These are phyloP conservation scores for Microcyclospora pomicola DNA, from an alignment of 2,329 filamentous ascomycete genomes.

Conservation along the genomic window DNA sequence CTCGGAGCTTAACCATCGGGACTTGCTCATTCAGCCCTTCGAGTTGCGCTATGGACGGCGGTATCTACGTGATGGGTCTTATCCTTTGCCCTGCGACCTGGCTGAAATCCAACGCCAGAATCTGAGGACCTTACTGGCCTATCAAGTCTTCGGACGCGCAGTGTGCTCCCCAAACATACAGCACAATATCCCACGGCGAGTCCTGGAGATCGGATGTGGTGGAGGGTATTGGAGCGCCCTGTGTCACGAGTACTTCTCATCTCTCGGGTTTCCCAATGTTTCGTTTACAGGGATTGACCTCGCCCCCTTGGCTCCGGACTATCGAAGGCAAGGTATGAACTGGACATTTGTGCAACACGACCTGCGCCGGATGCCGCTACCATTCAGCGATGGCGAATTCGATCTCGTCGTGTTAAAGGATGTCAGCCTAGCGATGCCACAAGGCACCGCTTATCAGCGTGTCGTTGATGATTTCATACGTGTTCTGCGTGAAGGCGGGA, in stretches of 20 bases:
- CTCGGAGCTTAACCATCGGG: slow-evolving; percentile 4
- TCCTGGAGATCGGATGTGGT: slow-evolving; percentile 80
- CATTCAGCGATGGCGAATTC: slow-evolving; percentile 67
- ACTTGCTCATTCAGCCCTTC: slow-evolving; percentile 8
- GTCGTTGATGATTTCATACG: slow-evolving; percentile 64
- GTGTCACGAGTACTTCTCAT: slow-evolving; percentile 66
- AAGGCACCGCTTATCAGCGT: slow-evolving; percentile 38
- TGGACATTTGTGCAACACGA: slow-evolving; percentile 88
- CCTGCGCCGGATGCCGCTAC: slow-evolving; percentile 58
- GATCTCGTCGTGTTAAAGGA: slow-evolving; percentile 86
- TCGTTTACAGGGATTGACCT: slow-evolving; percentile 75
- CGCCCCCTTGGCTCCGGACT: slow-evolving; percentile 53
- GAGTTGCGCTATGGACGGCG: slow-evolving; percentile 63
- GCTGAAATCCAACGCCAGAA: slow-evolving; percentile 78
- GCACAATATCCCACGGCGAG: slow-evolving; percentile 55
- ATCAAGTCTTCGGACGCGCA: slow-evolving; percentile 67
- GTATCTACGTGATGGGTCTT: slow-evolving; percentile 67
- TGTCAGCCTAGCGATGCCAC: slow-evolving; percentile 52
- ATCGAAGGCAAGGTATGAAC: slow-evolving; percentile 59
- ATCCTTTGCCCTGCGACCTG: slow-evolving; percentile 81
- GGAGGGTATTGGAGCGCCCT: slow-evolving; percentile 80
- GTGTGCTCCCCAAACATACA: slow-evolving; percentile 57
- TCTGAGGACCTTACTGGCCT: slow-evolving; percentile 65
- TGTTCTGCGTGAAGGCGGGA: slow-evolving; percentile 62
- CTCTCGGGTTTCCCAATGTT: slow-evolving; percentile 53